Conservation (phyloP, 2,329 filamentous ascomycete genomes). For the Nothophaeocryptopus gaeumannii region DNA sequence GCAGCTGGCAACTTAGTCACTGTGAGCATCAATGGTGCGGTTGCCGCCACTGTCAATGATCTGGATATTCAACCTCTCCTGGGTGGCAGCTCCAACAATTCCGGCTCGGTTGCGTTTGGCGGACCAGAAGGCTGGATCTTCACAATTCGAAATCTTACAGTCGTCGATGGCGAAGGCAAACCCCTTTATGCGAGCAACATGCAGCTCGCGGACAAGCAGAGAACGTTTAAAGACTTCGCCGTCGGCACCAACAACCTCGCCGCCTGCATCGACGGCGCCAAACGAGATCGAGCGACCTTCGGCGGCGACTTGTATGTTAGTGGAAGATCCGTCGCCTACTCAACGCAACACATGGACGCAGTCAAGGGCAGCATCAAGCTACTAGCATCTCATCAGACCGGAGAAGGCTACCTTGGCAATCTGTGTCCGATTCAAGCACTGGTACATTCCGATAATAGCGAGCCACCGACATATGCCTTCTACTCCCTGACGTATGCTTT, state of each 20-base stretch:
- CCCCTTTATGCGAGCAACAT: not conserved
- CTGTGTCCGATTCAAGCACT: conserved; percentile 19
- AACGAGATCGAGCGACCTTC: conserved; percentile 17
- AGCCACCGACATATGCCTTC: conserved; percentile 19
- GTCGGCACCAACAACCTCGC: conserved; percentile 14
- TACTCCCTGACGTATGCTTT: conserved; percentile 18
- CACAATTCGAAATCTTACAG: not conserved
- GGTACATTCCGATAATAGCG: conserved; percentile 6
- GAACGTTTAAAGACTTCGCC: conserved; percentile 13
- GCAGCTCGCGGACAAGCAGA: not conserved
- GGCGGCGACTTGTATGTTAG: conserved; percentile 13
- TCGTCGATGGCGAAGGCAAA: not conserved
- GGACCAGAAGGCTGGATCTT: not conserved
- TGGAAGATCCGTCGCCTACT: not conserved
- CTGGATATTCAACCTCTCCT: not conserved
- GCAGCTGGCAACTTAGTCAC: not conserved
- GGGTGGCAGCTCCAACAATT: not conserved
- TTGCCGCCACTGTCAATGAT: not conserved
- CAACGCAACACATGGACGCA: not conserved
- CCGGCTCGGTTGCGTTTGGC: conserved; percentile 1
- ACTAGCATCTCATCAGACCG: conserved; percentile 15
- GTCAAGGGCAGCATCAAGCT: conserved; percentile 12
- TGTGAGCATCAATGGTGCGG: not conserved
- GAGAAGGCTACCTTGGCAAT: conserved; percentile 16
- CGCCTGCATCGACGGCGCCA: conserved; percentile 19